Evolutionary conservation across 176 grass and related monocot species (phyloP).

Genomic region (Aegilops sharonensis): DNA sequence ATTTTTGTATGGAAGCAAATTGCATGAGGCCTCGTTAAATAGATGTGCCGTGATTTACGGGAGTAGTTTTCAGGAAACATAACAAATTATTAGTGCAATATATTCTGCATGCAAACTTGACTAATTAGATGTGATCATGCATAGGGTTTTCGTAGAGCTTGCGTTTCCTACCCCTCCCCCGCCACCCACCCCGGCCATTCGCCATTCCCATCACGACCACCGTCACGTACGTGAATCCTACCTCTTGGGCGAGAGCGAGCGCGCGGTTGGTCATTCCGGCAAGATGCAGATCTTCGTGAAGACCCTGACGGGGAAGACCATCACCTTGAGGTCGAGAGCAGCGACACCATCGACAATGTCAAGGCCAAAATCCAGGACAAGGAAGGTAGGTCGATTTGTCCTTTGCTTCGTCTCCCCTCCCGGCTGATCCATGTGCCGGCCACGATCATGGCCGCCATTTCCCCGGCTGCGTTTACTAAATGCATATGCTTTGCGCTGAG

Average conservation of each 20-base stretch:
- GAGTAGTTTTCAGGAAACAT: no score
- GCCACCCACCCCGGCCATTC: background rate
- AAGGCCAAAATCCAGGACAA: slow-evolving; percentile 69
- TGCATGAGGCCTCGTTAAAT: no score
- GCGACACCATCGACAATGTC: slow-evolving; percentile 62
- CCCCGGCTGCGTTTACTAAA: no score
- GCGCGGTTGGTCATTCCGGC: background rate
- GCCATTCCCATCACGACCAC: background rate
- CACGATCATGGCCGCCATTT: no score
- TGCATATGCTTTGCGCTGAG: no score
- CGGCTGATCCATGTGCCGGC: no score
- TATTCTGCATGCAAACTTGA: no score
- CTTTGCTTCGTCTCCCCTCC: no score
- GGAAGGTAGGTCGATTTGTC: slow-evolving; percentile 17
- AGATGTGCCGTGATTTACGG: no score
- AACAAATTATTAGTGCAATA: no score
- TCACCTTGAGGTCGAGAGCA: slow-evolving; percentile 51
- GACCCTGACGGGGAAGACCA: slow-evolving; percentile 23
- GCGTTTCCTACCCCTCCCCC: background rate
- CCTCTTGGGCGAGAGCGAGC: background rate
- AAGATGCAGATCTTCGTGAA: slow-evolving; percentile 46
- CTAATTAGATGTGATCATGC: no score
- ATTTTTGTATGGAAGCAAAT: no score
- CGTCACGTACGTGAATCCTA: background rate
- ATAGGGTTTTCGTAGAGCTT: background rate